Evolutionary conservation across 2,329 filamentous ascomycete species (phyloP).

Genomic region (Penicillium sp.): DNA sequence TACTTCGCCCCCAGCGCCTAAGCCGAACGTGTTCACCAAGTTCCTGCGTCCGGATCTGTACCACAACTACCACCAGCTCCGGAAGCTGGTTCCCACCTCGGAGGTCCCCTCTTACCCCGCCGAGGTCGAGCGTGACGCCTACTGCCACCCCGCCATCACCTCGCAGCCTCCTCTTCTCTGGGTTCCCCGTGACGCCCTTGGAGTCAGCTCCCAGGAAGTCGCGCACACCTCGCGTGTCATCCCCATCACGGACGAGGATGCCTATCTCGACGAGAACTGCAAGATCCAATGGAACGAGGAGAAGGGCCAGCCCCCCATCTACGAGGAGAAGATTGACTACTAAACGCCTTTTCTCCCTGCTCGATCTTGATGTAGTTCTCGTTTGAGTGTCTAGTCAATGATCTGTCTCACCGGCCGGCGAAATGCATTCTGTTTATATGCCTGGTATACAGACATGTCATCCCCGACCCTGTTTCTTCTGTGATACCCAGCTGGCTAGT

Average conservation of each 20-base stretch:
- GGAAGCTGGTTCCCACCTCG: slow-evolving; percentile 63
- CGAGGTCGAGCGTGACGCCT: slow-evolving; percentile 66
- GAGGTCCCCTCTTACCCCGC: slow-evolving; percentile 60
- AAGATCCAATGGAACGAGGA: slow-evolving; percentile 60
- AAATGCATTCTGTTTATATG: background rate
- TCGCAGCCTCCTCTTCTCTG: slow-evolving; percentile 69
- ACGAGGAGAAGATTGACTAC: slow-evolving; percentile 57
- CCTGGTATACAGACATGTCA: background rate
- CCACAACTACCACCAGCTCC: slow-evolving; percentile 68
- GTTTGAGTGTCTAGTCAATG: background rate
- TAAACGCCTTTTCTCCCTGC: slow-evolving; percentile 26
- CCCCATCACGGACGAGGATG: slow-evolving; percentile 77
- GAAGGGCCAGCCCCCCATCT: slow-evolving; percentile 59
- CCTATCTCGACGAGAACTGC: slow-evolving; percentile 69
- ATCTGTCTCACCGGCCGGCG: background rate
- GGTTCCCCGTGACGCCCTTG: slow-evolving; percentile 74
- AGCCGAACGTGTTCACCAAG: slow-evolving; percentile 40
- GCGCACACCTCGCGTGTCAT: slow-evolving; percentile 69
- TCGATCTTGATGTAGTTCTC: background rate
- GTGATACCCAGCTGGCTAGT: slow-evolving; percentile 24
- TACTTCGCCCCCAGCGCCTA: slow-evolving; percentile 28
- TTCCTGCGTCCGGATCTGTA: slow-evolving; percentile 79
- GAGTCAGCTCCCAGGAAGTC: slow-evolving; percentile 76
- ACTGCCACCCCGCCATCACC: slow-evolving; percentile 69
- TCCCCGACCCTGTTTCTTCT: slow-evolving; percentile 5